phyloP scores from a whole-genome alignment of 768 basidiomycete species.

The Mycena amicta region DNA sequence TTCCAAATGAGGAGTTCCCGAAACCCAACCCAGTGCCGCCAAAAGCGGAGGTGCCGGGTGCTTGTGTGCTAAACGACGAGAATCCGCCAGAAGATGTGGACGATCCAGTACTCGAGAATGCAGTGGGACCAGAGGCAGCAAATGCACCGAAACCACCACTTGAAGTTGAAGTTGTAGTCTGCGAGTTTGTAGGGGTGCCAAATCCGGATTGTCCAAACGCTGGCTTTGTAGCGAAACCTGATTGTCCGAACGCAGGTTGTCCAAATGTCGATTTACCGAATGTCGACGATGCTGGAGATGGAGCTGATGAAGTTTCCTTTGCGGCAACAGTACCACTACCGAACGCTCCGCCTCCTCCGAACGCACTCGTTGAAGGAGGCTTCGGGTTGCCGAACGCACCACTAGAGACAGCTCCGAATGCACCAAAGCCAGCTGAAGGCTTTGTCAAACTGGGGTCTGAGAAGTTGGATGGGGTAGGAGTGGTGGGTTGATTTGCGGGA shows the following conservation, averaged over 20 bases:
- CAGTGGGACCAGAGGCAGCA: slow-evolving; percentile 20
- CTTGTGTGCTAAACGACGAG: slow-evolving; percentile 25
- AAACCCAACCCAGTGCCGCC: slow-evolving; percentile 5
- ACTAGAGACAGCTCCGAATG: slow-evolving; percentile 24
- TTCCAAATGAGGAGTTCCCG: slow-evolving; percentile 8
- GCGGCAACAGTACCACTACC: slow-evolving; percentile 8
- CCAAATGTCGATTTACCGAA: slow-evolving; percentile 30
- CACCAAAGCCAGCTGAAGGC: slow-evolving; percentile 25
- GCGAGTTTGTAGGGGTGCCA: slow-evolving; percentile 10
- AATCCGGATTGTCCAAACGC: slow-evolving; percentile 41
- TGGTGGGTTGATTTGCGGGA: slow-evolving; percentile 23
- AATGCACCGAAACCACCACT: slow-evolving; percentile 39
- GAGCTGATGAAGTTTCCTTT: slow-evolving; percentile 1
- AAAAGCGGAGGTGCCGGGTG: slow-evolving; percentile 1
- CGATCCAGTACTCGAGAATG: slow-evolving; percentile 5
- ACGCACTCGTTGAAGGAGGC: slow-evolving; percentile 25
- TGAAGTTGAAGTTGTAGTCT: slow-evolving; percentile 12
- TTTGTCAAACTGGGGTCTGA: slow-evolving; percentile 18
- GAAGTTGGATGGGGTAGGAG: slow-evolving; percentile 12
- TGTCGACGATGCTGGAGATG: slow-evolving; percentile 11
- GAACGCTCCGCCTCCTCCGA: slow-evolving; percentile 43
- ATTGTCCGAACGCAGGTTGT: slow-evolving; percentile 32
- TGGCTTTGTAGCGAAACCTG: slow-evolving; percentile 38
- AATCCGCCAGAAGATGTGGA: slow-evolving; percentile 23
- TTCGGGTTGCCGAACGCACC: slow-evolving; percentile 37